A percentile compares a stretch with the other conserved stretches of the same genome.
Conservation (phyloP, 1,139 yeast genomes). For the Hyphopichia buzzinii region DNA sequence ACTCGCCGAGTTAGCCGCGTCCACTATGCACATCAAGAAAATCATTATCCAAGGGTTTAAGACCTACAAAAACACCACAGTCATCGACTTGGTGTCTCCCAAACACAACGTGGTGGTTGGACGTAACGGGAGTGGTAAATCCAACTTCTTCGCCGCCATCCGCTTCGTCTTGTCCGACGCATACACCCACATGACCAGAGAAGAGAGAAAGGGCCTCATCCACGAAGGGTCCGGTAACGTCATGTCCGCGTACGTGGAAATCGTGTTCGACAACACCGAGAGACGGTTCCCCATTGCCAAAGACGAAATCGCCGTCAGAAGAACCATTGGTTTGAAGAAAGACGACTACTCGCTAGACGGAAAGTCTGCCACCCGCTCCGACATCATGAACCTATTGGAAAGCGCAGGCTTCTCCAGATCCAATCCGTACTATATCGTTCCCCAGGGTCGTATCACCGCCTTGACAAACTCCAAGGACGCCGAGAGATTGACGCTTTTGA, state of each 20-base stretch:
- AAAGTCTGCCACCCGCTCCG: slow-evolving; percentile 75
- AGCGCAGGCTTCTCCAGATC: slow-evolving; percentile 90
- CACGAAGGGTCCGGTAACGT: slow-evolving; percentile 92
- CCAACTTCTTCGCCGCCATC: slow-evolving; percentile 94
- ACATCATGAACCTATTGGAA: slow-evolving; percentile 79
- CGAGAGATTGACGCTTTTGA: slow-evolving; percentile 74
- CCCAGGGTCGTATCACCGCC: slow-evolving; percentile 87
- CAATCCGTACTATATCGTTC: slow-evolving; percentile 94
- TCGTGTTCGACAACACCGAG: slow-evolving; percentile 79
- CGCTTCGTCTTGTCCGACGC: slow-evolving; percentile 92
- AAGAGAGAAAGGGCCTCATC: slow-evolving; percentile 83
- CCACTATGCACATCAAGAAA: slow-evolving; percentile 38
- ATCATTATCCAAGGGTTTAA: slow-evolving; percentile 89
- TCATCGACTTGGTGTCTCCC: slow-evolving; percentile 74
- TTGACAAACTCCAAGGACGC: slow-evolving; percentile 86
- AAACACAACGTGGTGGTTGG: slow-evolving; percentile 91
- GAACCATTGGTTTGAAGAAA: slow-evolving; percentile 90
- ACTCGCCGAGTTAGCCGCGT: no score
- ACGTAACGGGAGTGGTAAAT: slow-evolving; percentile 94
- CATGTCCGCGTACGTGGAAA: slow-evolving; percentile 91
- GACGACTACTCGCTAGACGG: slow-evolving; percentile 86
- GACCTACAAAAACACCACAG: slow-evolving; percentile 84
- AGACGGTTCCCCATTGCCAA: slow-evolving; percentile 70
- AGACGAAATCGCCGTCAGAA: slow-evolving; percentile 68
- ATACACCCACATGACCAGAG: slow-evolving; percentile 81